Conservation (phyloP, 208 protist genomes). For the Leishmania mexicana region DNA sequence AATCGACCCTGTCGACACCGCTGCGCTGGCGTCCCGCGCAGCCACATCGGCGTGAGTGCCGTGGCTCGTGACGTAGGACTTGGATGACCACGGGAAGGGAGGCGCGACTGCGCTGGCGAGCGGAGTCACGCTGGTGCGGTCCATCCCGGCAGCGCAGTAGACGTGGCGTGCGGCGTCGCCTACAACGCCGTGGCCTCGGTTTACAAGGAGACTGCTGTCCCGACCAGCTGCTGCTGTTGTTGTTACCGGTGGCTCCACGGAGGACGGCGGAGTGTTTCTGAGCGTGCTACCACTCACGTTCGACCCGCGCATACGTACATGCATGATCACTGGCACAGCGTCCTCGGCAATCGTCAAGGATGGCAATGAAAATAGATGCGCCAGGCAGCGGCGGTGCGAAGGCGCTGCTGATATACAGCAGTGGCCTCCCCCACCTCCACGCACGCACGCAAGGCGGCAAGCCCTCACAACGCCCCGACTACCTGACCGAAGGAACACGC, state of each 20-base stretch:
- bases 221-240: not conserved
- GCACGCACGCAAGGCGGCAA: not conserved
- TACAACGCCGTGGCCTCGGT: not conserved
- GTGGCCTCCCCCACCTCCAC: not conserved
- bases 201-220: not conserved
- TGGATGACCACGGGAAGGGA: conserved; percentile 1
- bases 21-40: conserved; percentile 1
- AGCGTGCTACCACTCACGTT: not conserved
- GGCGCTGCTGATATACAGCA: not conserved
- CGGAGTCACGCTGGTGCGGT: not conserved
- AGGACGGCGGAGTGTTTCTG: not conserved
- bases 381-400: not conserved
- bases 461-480: not conserved
- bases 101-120: not conserved
- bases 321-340: not conserved
- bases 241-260: not conserved
- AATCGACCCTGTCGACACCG: not conserved
- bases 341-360: not conserved
- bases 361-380: not conserved
- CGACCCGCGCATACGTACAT: not conserved
- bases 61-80: conserved; percentile 1
- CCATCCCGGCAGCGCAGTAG: conserved; percentile 1
- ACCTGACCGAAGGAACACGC: not conserved
- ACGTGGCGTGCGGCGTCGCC: not conserved
- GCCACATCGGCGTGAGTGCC: not conserved